Evolutionary conservation across 2,329 filamentous ascomycete genomes (phyloP), one percentile per base, ranked within the genome.

Genomic region (Dendrostoma leiphaemia): DNA sequence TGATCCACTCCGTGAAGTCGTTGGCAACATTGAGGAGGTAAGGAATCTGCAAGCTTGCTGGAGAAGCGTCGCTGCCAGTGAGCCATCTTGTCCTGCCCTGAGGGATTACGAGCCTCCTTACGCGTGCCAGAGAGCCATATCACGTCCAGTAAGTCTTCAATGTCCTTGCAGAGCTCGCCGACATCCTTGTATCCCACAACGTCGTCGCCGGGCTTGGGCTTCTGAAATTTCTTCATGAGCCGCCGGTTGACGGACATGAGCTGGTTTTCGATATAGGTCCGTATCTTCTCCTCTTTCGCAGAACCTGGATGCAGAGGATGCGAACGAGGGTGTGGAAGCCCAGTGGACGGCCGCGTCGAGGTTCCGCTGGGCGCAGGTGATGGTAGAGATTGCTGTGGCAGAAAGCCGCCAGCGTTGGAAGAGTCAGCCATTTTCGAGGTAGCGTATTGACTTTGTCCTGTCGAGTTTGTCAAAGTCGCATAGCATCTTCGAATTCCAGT

Each of bases 121-220:
- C 91, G 91, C 21, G 92, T 96, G 9, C 89, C 90, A 28, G 86
- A 90, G 21, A 90, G 81, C 93, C 93, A 97, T 5, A 96, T 72
- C 7, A 95, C 81, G 68, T 95, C 88, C 15, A 96, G 73, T 12
- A 96, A 67, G 6, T 79, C 78, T 53, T 92, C 88, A 1, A 96
- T 70, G 64, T 96, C 91, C 53, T 75, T 81, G 51, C 84, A 90
- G 4, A 91, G 81, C 64, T 92, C 86, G 47, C 74, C 77, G 67
- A 93, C 89, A 48, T 71, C 82, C 51, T 75, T 69, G 64, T 83
- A 85, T 21, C 81, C 81, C 2, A 74, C 66, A 2, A 81, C 69
- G 12, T 75, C 70, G 54, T 83, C 80, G 4, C 64, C 71, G 3
- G 72, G 71, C 34, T 77, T 72, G 0, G 72, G 66, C 1, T 71